Conservation (phyloP, 2,329 filamentous ascomycete species). For the Colletotrichum falcatum region DNA sequence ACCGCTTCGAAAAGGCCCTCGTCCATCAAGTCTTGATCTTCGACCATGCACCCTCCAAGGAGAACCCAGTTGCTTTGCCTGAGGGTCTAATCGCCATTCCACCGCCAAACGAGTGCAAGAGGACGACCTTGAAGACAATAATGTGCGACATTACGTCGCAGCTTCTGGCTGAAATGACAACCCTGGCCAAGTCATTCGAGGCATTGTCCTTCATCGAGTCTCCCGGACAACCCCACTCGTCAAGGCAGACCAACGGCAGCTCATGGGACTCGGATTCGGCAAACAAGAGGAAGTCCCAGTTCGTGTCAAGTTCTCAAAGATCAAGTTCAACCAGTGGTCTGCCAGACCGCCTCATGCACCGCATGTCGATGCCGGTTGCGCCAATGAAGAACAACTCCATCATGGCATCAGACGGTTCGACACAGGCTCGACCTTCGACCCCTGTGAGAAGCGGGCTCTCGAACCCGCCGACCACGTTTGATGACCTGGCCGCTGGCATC, state of each 20-base stretch:
- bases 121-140: constrained; percentile 84
- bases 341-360: constrained; percentile 70
- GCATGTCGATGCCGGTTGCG: constrained; percentile 86
- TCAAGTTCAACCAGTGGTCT: constrained; percentile 66
- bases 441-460: constrained; percentile 62
- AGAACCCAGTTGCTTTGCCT: constrained; percentile 66
- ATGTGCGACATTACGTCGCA: constrained; percentile 83
- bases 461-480: constrained; percentile 62
- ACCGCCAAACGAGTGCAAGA: constrained; percentile 73
- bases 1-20: constrained; percentile 80
- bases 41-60: constrained; percentile 69
- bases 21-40: constrained; percentile 85
- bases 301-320: constrained; percentile 59
- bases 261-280: constrained; percentile 55
- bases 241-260: constrained; percentile 56
- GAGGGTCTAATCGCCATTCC: constrained; percentile 81
- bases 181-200: constrained; percentile 78
- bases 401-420: constrained; percentile 59
- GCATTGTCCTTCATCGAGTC: constrained; percentile 82
- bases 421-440: constrained; percentile 63
- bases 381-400: constrained; percentile 59
- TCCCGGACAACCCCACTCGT: constrained; percentile 66
- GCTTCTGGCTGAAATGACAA: constrained; percentile 80
- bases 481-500: constrained; percentile 56
- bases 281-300: constrained; percentile 68